Percentiles rank a stretch among this genome's conserved stretches.
Conservation (phyloP, 2,329 filamentous ascomycete genomes). For the Venturiaceae sp. region DNA sequence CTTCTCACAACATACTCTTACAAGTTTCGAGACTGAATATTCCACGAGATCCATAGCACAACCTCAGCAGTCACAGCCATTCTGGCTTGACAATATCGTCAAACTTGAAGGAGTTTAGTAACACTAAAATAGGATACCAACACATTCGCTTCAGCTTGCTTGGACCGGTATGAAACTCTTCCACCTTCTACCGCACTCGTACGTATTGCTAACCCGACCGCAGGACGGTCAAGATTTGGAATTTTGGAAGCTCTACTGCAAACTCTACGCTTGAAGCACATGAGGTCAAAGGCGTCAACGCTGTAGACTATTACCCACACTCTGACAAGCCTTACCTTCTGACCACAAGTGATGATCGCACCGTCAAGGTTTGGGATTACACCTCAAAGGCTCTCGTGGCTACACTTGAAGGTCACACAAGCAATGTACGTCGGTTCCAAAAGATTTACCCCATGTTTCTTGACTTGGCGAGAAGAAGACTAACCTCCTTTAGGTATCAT, state of each 20-base stretch:
- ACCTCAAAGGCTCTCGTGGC: slow-evolving; percentile 96
- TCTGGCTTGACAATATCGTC: too few species aligned
- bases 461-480: too few species aligned
- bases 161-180: too few species aligned
- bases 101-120: too few species aligned
- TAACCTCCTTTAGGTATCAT: slow-evolving; percentile 26
- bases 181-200: too few species aligned
- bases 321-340: slow-evolving; percentile 75
- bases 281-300: slow-evolving; percentile 95
- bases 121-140: too few species aligned
- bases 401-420: slow-evolving; percentile 57
- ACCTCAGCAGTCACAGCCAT: too few species aligned
- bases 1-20: too few species aligned
- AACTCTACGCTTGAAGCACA: slow-evolving; percentile 88
- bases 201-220: too few species aligned
- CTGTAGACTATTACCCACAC: slow-evolving; percentile 77
- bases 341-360: slow-evolving; percentile 92
- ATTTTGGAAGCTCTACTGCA: slow-evolving; percentile 42
- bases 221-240: slow-evolving; percentile 98
- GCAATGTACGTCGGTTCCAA: background rate
- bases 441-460: too few species aligned
- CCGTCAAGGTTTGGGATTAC: slow-evolving; percentile 98
- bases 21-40: too few species aligned
- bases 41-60: too few species aligned
- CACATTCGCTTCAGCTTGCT: slow-evolving; percentile 83